These are phyloP conservation scores for Liriodendron chinense DNA, from an alignment of 164 flowering plant species.

Conservation along the genomic window DNA sequence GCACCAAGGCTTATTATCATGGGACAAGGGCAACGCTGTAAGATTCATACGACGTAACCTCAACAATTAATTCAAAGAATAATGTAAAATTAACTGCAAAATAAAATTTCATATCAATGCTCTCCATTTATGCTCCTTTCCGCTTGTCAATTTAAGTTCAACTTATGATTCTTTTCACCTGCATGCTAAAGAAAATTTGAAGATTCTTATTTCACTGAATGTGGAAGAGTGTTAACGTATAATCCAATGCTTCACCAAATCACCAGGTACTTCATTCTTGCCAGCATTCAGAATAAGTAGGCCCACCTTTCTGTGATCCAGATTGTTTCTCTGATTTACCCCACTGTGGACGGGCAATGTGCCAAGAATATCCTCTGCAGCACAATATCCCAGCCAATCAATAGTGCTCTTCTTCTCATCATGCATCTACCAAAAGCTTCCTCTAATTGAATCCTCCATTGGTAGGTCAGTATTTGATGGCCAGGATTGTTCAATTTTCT, in stretches of 20 bases:
- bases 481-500: no score
- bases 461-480: no score
- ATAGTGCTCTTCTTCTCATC: no score
- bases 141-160: neutral
- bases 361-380: neutral
- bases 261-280: neutral
- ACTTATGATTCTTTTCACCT: neutral
- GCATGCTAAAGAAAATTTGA: neutral
- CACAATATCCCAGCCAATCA: no score
- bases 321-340: neutral
- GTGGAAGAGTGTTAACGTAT: no score
- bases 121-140: neutral
- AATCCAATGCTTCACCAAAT: no score
- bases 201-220: neutral
- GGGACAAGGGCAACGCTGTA: slow-evolving; percentile 16
- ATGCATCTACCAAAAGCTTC: no score
- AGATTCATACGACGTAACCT: neutral
- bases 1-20: slow-evolving; percentile 15
- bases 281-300: neutral
- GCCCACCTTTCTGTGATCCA: neutral
- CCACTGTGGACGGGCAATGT: neutral
- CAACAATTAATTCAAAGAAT: no score
- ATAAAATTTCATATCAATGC: neutral
- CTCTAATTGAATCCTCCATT: no score
- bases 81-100: neutral